Evolutionary conservation across 805 yeast genomes (phyloP), one percentile per base, ranked within the genome.

Genomic region (Saccharomycopsis schoenii): DNA sequence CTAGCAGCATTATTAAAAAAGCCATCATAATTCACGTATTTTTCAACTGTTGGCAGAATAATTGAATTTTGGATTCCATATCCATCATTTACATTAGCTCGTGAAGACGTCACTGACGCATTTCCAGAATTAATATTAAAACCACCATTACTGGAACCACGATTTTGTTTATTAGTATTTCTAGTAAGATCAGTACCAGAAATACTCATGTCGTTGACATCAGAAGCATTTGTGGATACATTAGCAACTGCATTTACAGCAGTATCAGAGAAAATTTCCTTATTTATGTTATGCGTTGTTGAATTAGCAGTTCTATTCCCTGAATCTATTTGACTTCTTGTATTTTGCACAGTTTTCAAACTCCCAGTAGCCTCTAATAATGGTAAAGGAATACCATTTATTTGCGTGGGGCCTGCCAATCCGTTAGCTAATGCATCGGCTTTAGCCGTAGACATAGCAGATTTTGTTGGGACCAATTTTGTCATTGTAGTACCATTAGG

Each of bases 401-500:
- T 84, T 62, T 83, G 85, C 55, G 80, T 74, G 14, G 85, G 83
- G 61, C 73, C 77, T 42, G 83, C 70, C 56, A 78, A 66, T 12
- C 84, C 85, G 11, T 82, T 83, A 24, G 84, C 86, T 12, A 77
- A 76, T 1, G 84, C 83, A 61, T 77, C 76, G 52, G 80, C 81
- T 24, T 82, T 77, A 0, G 89, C 89, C 60, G 80, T 81, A 37
- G 74, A 74, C 74, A 88, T 77, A 0, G 96, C 94, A 63, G 82
- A 83, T 68, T 86, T 87, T 0, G 96, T 89, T 1, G 97, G 97
- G 1, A 89, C 92, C 65, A 91, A 78, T 0, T 92, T 90, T 0
- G 97, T 91, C 24, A 90, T 80, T 0, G 97, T 89, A 0, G 97
- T 91, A 60, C 97, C 97, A 66, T 89, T 89, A 1, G 97, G 96